Percentiles rank a stretch among this genome's conserved stretches.
phyloP scores from a whole-genome alignment of 768 basidiomycete genomes.

The Leucocoprinus sp. region DNA sequence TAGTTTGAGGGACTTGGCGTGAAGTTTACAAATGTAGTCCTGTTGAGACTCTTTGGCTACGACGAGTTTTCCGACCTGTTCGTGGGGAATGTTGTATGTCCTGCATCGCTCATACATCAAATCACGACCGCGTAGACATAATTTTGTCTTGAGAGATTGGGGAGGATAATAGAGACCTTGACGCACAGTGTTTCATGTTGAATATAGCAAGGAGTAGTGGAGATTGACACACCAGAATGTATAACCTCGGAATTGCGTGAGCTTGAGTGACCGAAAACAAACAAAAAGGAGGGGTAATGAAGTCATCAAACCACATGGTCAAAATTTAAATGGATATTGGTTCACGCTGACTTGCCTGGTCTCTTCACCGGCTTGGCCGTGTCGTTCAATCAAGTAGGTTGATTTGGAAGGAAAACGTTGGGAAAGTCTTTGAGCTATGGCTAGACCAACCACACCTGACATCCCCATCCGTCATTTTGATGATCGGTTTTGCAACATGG shows the following conservation, averaged over 20 bases:
- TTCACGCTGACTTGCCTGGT: constrained; percentile 46
- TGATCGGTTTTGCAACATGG: not conserved
- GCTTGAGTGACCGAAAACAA: constrained; percentile 35
- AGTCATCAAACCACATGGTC: not conserved
- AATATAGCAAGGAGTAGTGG: not conserved
- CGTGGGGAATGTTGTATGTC: constrained; percentile 50
- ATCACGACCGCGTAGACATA: constrained; percentile 82
- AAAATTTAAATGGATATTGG: not conserved
- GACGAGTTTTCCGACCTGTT: constrained; percentile 82
- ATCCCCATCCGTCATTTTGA: not conserved
- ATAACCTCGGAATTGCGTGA: constrained; percentile 95
- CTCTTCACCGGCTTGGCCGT: constrained; percentile 70
- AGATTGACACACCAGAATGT: constrained; percentile 56
- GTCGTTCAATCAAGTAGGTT: constrained; percentile 78
- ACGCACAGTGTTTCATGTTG: not conserved
- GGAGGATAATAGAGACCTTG: constrained; percentile 79
- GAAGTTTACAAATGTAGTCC: constrained; percentile 62
- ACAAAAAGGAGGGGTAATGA: not conserved
- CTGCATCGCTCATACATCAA: constrained; percentile 76
- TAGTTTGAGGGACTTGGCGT: constrained; percentile 51
- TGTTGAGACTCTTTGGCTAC: constrained; percentile 66
- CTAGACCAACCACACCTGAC: constrained; percentile 79
- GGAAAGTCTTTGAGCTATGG: constrained; percentile 70
- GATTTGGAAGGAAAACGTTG: constrained; percentile 57
- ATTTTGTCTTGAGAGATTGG: constrained; percentile 72